Evolutionary conservation across 176 grass and related monocot species (phyloP).

Genomic region (Saccharum officinarum): DNA sequence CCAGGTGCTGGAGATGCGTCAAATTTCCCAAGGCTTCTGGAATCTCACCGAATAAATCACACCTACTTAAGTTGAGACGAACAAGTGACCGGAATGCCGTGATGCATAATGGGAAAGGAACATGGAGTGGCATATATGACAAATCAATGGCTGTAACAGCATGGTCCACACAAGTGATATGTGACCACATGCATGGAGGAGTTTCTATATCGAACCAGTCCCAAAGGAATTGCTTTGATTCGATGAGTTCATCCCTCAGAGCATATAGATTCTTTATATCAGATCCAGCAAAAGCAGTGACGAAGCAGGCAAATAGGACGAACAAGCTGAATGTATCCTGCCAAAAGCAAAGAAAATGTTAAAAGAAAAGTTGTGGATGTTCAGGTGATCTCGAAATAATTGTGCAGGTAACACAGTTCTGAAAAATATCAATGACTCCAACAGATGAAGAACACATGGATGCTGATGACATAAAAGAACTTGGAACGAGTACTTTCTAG

Average conservation of each 20-base stretch:
- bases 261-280: conserved; percentile 54
- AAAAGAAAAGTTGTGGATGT: background rate
- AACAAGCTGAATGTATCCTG: conserved; percentile 34
- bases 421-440: background rate
- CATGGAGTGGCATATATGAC: conserved; percentile 36
- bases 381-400: background rate
- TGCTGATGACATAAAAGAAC: background rate
- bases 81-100: conserved; percentile 50
- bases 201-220: conserved; percentile 65
- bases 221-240: conserved; percentile 37
- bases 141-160: conserved; percentile 65
- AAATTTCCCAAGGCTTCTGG: conserved; percentile 57
- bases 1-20: conserved; percentile 54
- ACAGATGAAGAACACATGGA: background rate
- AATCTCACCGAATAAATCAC: conserved; percentile 54
- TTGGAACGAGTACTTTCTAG: too few relatives aligned
- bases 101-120: conserved; percentile 51
- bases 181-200: conserved; percentile 68
- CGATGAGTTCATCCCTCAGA: conserved; percentile 43
- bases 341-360: background rate
- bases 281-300: conserved; percentile 28
- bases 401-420: background rate
- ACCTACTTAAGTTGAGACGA: conserved; percentile 53
- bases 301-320: conserved; percentile 33
- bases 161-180: conserved; percentile 51